A percentile compares a stretch with the other conserved stretches of the same genome.
These are phyloP conservation scores for Saposhnikovia divaricata DNA, from an alignment of 129 eudicot genomes.

Conservation along the genomic window DNA sequence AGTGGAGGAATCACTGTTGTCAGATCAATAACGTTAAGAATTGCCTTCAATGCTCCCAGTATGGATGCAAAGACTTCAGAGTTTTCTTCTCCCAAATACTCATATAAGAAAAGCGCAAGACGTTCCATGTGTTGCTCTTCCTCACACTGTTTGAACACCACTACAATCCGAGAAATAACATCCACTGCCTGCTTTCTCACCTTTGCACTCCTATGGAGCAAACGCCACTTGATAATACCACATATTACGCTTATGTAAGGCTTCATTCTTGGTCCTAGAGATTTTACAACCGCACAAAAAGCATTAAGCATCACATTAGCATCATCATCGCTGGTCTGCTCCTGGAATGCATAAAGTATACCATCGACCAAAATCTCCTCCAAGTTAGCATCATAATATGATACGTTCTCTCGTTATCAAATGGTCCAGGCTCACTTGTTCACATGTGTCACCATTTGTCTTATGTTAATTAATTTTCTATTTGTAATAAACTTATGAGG, in stretches of 20 bases:
- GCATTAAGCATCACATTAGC: conserved; percentile 91
- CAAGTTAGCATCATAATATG: too few species aligned
- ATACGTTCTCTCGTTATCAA: too few species aligned
- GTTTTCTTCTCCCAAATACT: conserved; percentile 86
- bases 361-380: conserved; percentile 51
- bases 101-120: conserved; percentile 84
- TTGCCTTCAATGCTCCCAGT: conserved; percentile 81
- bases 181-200: too few species aligned
- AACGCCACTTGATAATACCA: conserved; percentile 57
- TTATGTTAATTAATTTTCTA: too few species aligned
- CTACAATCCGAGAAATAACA: too few species aligned
- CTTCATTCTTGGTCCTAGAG: conserved; percentile 83
- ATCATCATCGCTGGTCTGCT: conserved; percentile 88
- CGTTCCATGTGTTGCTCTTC: too few species aligned
- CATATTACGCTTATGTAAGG: conserved; percentile 84
- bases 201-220: too few species aligned
- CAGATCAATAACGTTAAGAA: conserved; percentile 84
- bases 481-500: too few species aligned
- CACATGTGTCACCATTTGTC: too few species aligned
- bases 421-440: too few species aligned
- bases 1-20: conserved; percentile 90
- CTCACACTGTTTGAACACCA: too few species aligned
- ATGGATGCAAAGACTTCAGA: conserved; percentile 97
- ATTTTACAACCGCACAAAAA: conserved; percentile 83
- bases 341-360: conserved; percentile 81